Evolutionary conservation across 345 rosid genomes (phyloP).

Genomic region (Lepidium didymum): DNA sequence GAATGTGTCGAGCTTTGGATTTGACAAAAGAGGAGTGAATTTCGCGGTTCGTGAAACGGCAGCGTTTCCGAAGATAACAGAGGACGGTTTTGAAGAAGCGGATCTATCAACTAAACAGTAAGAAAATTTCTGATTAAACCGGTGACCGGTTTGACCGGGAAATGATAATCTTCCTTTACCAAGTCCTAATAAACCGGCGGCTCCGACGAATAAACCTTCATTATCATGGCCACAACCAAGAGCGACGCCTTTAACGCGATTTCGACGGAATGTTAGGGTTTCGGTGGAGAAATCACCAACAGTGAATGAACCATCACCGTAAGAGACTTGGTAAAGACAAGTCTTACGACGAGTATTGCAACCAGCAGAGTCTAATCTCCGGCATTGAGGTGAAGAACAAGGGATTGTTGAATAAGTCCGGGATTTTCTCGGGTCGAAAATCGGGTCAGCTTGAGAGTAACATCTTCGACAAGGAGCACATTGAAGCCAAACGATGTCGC

Average conservation of each 20-base stretch:
- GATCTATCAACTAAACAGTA: slow-evolving; percentile 91
- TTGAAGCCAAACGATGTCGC: slow-evolving; percentile 93
- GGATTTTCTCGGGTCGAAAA: slow-evolving; percentile 72
- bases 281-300: slow-evolving; percentile 82
- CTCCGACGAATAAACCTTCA: slow-evolving; percentile 87
- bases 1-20: slow-evolving; percentile 89
- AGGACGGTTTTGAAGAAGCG: slow-evolving; percentile 71
- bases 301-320: slow-evolving; percentile 95
- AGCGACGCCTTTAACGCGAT: slow-evolving; percentile 58
- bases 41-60: slow-evolving; percentile 64
- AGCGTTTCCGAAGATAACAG: slow-evolving; percentile 67
- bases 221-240: slow-evolving; percentile 94
- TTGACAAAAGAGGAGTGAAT: slow-evolving; percentile 67
- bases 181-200: slow-evolving; percentile 86
- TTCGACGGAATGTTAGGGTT: slow-evolving; percentile 68
- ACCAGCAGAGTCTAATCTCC: slow-evolving; percentile 53
- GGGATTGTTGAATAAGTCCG: slow-evolving; percentile 50
- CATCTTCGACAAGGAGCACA: slow-evolving; percentile 88
- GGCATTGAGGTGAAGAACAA: slow-evolving; percentile 61
- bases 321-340: slow-evolving; percentile 82
- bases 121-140: slow-evolving; percentile 71
- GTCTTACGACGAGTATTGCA: slow-evolving; percentile 39
- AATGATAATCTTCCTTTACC: slow-evolving; percentile 83
- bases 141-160: slow-evolving; percentile 72
- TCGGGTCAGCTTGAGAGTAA: slow-evolving; percentile 79